These are phyloP conservation scores for Sergeia podlipaevii DNA, from an alignment of 208 protist species.

Conservation along the genomic window DNA sequence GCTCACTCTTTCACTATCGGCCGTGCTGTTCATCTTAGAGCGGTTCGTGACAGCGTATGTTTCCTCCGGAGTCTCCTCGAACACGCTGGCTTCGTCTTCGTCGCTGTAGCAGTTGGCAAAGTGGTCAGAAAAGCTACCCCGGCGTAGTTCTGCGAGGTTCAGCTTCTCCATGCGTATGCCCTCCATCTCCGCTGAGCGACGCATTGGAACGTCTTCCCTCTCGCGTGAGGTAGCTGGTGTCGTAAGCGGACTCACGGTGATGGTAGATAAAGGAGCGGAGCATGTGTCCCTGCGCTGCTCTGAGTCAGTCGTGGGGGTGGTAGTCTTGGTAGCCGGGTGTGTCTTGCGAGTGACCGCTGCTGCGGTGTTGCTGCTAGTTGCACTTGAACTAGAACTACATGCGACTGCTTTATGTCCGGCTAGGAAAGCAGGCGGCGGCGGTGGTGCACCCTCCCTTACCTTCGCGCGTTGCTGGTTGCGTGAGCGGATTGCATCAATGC, in stretches of 20 bases:
- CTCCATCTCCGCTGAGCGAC: background rate
- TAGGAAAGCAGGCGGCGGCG: background rate
- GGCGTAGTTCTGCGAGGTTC: background rate
- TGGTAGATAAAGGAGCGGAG: background rate
- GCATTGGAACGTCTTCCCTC: background rate
- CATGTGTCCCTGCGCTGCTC: background rate
- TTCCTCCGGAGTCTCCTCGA: background rate
- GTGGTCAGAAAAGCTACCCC: background rate
- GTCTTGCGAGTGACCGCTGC: background rate
- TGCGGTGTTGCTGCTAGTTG: slow-evolving; percentile 2
- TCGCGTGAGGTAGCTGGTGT: slow-evolving; percentile 7
- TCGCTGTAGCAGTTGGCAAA: slow-evolving; percentile 8
- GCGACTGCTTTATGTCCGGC: background rate
- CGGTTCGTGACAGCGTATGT: background rate
- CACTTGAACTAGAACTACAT: slow-evolving; percentile 12
- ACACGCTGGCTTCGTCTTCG: background rate
- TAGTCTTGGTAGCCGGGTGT: background rate
- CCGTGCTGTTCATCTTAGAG: background rate
- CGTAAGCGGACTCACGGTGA: slow-evolving; percentile 7
- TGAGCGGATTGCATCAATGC: too few relatives aligned
- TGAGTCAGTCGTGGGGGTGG: background rate
- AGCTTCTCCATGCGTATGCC: background rate
- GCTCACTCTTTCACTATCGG: background rate
- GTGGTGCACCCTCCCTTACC: too few relatives aligned
- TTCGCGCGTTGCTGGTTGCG: too few relatives aligned